Percentiles rank a stretch among this genome's conserved stretches.
These are phyloP conservation scores for Trichosporon inkin DNA, from an alignment of 1,284 basidiomycete species.

Conservation along the genomic window DNA sequence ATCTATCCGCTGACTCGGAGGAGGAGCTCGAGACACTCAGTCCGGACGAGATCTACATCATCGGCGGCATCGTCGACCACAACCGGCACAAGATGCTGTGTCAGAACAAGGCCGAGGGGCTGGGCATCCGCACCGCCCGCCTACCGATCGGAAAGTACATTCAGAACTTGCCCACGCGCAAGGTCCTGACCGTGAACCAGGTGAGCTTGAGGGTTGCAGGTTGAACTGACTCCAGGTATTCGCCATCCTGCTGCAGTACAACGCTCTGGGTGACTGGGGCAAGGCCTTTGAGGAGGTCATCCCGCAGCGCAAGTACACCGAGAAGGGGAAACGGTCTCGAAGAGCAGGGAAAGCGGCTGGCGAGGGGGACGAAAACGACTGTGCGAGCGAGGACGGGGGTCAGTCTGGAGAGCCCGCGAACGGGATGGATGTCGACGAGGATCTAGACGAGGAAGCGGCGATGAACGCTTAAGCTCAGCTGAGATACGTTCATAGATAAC, in stretches of 20 bases:
- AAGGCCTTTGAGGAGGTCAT: conserved; percentile 77
- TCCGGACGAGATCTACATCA: conserved; percentile 84
- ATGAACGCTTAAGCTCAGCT: conserved; percentile 21
- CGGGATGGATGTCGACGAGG: conserved; percentile 5
- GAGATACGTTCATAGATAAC: conserved; percentile 5
- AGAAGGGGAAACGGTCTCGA: conserved; percentile 15
- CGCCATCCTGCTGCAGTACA: conserved; percentile 87
- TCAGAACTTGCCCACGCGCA: conserved; percentile 75
- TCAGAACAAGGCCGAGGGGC: conserved; percentile 72
- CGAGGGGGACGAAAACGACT: conserved; percentile 1
- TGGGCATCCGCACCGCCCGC: conserved; percentile 76
- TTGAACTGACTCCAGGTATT: conserved; percentile 56
- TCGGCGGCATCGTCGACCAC: conserved; percentile 93
- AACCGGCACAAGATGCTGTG: conserved; percentile 97
- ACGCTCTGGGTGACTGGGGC: conserved; percentile 76
- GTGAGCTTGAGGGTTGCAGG: conserved; percentile 36
- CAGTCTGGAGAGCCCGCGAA: background rate
- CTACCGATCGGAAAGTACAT: conserved; percentile 89
- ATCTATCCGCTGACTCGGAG: conserved; percentile 90
- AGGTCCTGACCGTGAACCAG: conserved; percentile 97
- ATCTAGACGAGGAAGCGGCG: conserved; percentile 24
- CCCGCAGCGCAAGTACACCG: conserved; percentile 75
- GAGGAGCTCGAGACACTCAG: conserved; percentile 76
- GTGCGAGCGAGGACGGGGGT: conserved; percentile 11
- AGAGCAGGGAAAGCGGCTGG: conserved; percentile 15